phyloP scores from a whole-genome alignment of 2,329 filamentous ascomycete species.

The Trichoderma oligosporum region DNA sequence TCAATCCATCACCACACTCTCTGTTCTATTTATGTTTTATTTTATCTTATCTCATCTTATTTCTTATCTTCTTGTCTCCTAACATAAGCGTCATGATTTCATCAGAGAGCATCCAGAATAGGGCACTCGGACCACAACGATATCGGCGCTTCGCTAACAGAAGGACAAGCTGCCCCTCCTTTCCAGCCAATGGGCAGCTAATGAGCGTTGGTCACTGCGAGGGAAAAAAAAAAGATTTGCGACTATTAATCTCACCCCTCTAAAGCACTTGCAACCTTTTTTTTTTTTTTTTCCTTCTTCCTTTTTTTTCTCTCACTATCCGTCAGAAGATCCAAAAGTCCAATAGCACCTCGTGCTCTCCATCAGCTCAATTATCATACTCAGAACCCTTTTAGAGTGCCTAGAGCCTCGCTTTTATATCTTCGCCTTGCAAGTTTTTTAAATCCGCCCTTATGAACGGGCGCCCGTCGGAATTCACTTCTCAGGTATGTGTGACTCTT shows the following conservation, averaged over 20 bases:
- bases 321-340: slow-evolving; percentile 16
- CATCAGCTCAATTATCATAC: neutral
- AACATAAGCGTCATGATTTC: neutral
- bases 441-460: slow-evolving; percentile 77
- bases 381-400: slow-evolving; percentile 21
- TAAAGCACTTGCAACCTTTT: slow-evolving; percentile 13
- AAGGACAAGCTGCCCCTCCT: neutral
- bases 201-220: neutral
- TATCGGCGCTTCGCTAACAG: slow-evolving; percentile 17
- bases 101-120: neutral
- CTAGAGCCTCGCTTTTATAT: slow-evolving; percentile 18
- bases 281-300: neutral
- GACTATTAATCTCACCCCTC: slow-evolving; percentile 4
- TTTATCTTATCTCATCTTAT: neutral
- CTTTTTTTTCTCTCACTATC: slow-evolving; percentile 1
- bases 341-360: neutral
- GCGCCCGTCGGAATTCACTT: slow-evolving; percentile 80
- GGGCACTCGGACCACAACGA: slow-evolving; percentile 11
- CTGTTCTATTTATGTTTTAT: too few species aligned
- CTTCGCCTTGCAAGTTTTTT: slow-evolving; percentile 26
- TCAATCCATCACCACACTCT: too few species aligned
- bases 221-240: slow-evolving; percentile 1
- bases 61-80: neutral
- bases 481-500: slow-evolving; percentile 58
- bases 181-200: slow-evolving; percentile 11